Evolutionary conservation across 1,284 basidiomycete species (phyloP).

Genomic region (Cystobasidiaceae sp.): DNA sequence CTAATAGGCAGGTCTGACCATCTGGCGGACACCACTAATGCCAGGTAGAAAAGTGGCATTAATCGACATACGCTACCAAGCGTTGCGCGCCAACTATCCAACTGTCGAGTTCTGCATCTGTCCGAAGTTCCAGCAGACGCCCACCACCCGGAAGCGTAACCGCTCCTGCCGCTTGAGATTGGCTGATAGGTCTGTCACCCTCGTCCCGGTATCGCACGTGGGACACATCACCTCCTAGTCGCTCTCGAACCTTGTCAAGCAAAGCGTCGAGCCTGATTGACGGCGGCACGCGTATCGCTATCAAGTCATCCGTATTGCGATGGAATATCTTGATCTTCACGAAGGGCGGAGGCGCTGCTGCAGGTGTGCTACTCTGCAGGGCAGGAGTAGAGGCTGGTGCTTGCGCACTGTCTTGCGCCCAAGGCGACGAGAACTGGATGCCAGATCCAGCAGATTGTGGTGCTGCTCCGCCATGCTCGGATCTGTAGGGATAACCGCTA

Average conservation of each 20-base stretch:
- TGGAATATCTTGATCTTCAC: constrained; percentile 98
- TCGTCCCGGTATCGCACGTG: constrained; percentile 42
- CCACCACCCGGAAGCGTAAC: constrained; percentile 38
- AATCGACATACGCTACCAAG: constrained; percentile 34
- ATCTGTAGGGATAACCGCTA: neutral
- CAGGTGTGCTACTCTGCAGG: constrained; percentile 25
- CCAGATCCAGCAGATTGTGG: constrained; percentile 26
- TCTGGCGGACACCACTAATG: neutral
- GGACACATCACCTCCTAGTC: constrained; percentile 70
- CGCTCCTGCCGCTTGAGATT: constrained; percentile 19
- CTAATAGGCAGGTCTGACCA: neutral
- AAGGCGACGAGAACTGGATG: constrained; percentile 27
- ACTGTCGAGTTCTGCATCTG: constrained; percentile 39
- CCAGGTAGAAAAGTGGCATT: neutral
- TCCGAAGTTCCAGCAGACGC: constrained; percentile 35
- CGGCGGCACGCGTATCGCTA: constrained; percentile 97
- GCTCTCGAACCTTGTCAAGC: constrained; percentile 81
- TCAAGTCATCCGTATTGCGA: constrained; percentile 81
- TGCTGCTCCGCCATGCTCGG: neutral
- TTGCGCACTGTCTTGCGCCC: constrained; percentile 24
- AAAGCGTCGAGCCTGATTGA: constrained; percentile 76
- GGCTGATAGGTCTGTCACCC: constrained; percentile 29
- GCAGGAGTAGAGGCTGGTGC: constrained; percentile 35
- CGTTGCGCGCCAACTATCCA: constrained; percentile 40
- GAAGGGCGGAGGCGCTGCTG: constrained; percentile 50